Evolutionary conservation across 306 rosid species (phyloP).

Genomic region (Casuarina equisetifolia): DNA sequence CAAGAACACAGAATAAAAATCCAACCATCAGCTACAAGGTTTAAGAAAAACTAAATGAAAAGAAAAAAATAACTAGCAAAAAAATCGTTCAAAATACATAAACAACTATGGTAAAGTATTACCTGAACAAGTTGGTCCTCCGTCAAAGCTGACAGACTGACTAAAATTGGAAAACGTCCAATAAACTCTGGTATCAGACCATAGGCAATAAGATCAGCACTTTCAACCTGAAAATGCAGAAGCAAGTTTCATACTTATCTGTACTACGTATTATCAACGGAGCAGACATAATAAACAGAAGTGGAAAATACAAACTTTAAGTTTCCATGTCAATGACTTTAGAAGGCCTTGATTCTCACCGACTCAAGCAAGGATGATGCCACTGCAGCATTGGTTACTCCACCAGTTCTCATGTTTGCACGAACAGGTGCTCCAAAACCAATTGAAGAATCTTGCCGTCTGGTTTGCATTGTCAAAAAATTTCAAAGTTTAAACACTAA

Average conservation of each 20-base stretch:
- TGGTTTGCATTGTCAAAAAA: conserved; percentile 42
- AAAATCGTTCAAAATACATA: conserved; percentile 5
- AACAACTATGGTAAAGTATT: conserved; percentile 25
- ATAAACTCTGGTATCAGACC: conserved; percentile 99
- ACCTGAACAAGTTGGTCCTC: conserved; percentile 96
- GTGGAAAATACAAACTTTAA: conserved; percentile 2
- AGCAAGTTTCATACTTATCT: conserved; percentile 28
- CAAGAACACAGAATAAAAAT: not conserved
- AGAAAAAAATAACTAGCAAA: not conserved
- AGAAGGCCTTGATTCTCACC: conserved; percentile 46
- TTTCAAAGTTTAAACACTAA: conserved; percentile 8
- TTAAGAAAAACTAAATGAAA: not conserved
- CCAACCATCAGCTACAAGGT: not conserved
- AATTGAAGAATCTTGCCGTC: conserved; percentile 96
- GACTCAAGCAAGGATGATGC: conserved; percentile 87
- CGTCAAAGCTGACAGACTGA: conserved; percentile 83
- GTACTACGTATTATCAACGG: not conserved
- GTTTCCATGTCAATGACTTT: conserved; percentile 17
- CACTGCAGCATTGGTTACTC: conserved; percentile 60
- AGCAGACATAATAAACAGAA: not conserved
- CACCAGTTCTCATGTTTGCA: conserved; percentile 81
- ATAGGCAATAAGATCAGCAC: conserved; percentile 91
- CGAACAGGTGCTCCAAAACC: conserved; percentile 98
- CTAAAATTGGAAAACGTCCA: conserved; percentile 93
- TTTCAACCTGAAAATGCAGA: conserved; percentile 75